phyloP scores from a whole-genome alignment of 2,329 filamentous ascomycete genomes.

The Cryphonectria radicalis region DNA sequence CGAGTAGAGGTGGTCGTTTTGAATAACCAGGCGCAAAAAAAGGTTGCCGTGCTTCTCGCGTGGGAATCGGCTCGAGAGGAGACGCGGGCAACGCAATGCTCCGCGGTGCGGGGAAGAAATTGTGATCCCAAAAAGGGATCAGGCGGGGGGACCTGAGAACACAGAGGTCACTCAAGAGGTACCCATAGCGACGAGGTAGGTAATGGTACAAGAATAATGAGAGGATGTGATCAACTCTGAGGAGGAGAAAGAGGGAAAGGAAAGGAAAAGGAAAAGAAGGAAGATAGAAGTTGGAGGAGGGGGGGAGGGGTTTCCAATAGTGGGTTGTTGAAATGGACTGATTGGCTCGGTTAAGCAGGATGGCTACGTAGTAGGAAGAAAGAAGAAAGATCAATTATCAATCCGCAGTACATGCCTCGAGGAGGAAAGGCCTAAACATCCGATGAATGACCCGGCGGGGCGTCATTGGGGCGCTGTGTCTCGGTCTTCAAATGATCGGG shows the following conservation, averaged over 20 bases:
- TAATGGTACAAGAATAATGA: constrained; percentile 8
- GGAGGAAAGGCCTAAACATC: background rate
- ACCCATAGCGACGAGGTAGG: constrained; percentile 30
- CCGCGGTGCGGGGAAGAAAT: constrained; percentile 18
- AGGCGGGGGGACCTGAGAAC: constrained; percentile 14
- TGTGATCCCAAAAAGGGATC: constrained; percentile 28
- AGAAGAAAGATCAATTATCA: constrained; percentile 16
- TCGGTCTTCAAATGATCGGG: constrained; percentile 15
- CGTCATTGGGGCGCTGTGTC: constrained; percentile 1
- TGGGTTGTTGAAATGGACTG: background rate
- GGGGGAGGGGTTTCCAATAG: background rate
- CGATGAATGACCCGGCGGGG: constrained; percentile 11
- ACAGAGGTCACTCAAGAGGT: constrained; percentile 23
- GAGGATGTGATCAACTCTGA: constrained; percentile 13
- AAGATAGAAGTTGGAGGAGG: background rate
- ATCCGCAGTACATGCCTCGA: background rate
- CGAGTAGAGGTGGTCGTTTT: constrained; percentile 6
- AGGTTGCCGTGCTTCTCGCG: background rate
- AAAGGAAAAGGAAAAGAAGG: constrained; percentile 3
- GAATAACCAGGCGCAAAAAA: background rate
- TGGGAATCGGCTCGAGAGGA: background rate
- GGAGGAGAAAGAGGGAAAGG: constrained; percentile 1
- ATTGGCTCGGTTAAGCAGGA: background rate
- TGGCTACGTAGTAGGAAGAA: constrained; percentile 1
- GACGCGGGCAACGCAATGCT: background rate